A percentile compares a stretch with the other conserved stretches of the same genome.
Evolutionary conservation across 768 basidiomycete genomes (phyloP).

Genomic region (Mycena capillaripes): DNA sequence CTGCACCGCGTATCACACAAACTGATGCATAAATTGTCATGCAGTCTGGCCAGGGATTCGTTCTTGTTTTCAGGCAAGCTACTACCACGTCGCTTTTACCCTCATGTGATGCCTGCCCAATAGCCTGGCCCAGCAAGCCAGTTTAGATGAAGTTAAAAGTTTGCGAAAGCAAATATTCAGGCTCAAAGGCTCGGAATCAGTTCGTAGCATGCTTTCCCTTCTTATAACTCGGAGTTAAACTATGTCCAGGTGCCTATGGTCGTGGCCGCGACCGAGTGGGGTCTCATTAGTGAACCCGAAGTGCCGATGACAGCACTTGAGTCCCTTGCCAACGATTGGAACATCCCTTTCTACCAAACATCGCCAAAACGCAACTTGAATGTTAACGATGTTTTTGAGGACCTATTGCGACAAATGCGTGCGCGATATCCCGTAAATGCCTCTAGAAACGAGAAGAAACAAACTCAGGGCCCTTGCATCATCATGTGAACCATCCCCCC

Average conservation of each 20-base stretch:
- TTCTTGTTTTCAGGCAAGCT: conserved; percentile 84
- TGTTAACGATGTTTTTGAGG: conserved; percentile 82
- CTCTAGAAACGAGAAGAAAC: conserved; percentile 51
- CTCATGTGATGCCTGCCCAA: conserved; percentile 18
- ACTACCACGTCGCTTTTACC: conserved; percentile 1
- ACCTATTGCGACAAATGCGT: conserved; percentile 83
- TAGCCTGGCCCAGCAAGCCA: conserved; percentile 87
- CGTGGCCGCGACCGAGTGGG: conserved; percentile 88
- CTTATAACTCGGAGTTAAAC: conserved; percentile 13
- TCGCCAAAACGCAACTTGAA: conserved; percentile 90
- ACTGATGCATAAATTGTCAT: not conserved
- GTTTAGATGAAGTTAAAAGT: conserved; percentile 83
- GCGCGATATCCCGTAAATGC: conserved; percentile 68
- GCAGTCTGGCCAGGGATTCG: conserved; percentile 80
- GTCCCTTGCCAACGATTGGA: conserved; percentile 74
- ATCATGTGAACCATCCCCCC: conserved; percentile 62
- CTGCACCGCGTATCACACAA: not conserved
- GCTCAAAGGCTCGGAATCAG: conserved; percentile 79
- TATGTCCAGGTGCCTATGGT: conserved; percentile 79
- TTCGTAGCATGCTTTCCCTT: conserved; percentile 49
- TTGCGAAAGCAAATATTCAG: conserved; percentile 87
- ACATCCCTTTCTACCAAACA: conserved; percentile 85
- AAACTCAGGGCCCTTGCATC: conserved; percentile 47
- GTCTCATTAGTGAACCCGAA: conserved; percentile 85
- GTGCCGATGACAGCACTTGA: conserved; percentile 76